These are phyloP conservation scores for Botrytis cinerea DNA, from an alignment of 2,329 filamentous ascomycete species.

Conservation along the genomic window DNA sequence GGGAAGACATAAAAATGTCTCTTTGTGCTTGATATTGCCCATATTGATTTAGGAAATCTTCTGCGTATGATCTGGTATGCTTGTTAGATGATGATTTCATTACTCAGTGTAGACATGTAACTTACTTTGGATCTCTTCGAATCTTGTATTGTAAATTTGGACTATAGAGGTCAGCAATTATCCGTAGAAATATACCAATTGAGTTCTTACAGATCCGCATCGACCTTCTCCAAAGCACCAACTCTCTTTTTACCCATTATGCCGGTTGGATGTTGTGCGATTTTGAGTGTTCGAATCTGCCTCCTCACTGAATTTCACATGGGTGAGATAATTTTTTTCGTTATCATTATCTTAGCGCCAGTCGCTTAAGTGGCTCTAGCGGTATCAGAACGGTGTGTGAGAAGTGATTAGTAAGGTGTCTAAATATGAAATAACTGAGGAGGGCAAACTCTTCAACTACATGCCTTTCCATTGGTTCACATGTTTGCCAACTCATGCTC, in stretches of 20 bases:
- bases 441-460: slow-evolving; percentile 3
- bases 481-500: slow-evolving; percentile 21
- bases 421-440: not conserved
- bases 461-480: slow-evolving; percentile 6
- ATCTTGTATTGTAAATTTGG: slow-evolving; percentile 92
- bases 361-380: not conserved
- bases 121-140: slow-evolving; percentile 76
- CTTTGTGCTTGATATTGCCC: slow-evolving; percentile 88
- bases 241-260: slow-evolving; percentile 84
- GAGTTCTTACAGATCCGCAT: slow-evolving; percentile 72
- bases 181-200: slow-evolving; percentile 27
- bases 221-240: slow-evolving; percentile 90
- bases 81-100: slow-evolving; percentile 22
- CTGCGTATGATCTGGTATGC: slow-evolving; percentile 71
- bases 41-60: slow-evolving; percentile 87
- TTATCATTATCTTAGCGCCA: slow-evolving; percentile 26
- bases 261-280: slow-evolving; percentile 17
- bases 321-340: slow-evolving; percentile 13
- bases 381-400: not conserved
- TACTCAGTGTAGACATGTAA: slow-evolving; percentile 28
- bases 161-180: slow-evolving; percentile 46
- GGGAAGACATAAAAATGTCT: slow-evolving; percentile 86
- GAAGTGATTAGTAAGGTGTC: not conserved
- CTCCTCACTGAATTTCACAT: slow-evolving; percentile 11
- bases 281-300: slow-evolving; percentile 8